Evolutionary conservation across 2,329 filamentous ascomycete species (phyloP).

Genomic region (Hypocrella siamensis): DNA sequence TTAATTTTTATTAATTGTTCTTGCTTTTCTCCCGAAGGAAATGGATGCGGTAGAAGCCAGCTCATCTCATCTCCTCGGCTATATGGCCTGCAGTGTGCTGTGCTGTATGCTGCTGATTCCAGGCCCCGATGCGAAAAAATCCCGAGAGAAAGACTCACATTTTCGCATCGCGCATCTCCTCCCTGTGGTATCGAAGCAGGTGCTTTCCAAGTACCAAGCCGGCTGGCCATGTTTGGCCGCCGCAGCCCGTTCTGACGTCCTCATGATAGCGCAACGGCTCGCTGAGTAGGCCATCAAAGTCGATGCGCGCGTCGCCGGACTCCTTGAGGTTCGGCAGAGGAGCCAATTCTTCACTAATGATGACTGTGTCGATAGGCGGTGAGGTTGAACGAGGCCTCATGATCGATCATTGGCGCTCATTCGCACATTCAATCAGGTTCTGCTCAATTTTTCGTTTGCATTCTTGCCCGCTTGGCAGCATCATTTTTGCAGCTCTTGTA

Average conservation of each 20-base stretch:
- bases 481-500: too few relatives aligned
- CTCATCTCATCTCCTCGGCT: not conserved
- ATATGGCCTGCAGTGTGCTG: too few relatives aligned
- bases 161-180: conserved; percentile 46
- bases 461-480: too few relatives aligned
- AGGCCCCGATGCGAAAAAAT: not conserved
- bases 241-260: conserved; percentile 76
- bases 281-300: conserved; percentile 60
- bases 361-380: conserved; percentile 32
- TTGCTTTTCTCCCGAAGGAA: not conserved
- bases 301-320: conserved; percentile 33
- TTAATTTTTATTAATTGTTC: too few relatives aligned
- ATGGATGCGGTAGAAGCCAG: not conserved
- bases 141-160: conserved; percentile 43
- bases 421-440: not conserved
- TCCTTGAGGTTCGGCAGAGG: conserved; percentile 44
- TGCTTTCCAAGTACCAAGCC: conserved; percentile 81
- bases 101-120: too few relatives aligned
- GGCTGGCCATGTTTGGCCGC: conserved; percentile 87
- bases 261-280: conserved; percentile 64
- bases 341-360: conserved; percentile 37
- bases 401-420: not conserved
- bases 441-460: too few relatives aligned
- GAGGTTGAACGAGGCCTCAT: conserved; percentile 22
- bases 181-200: conserved; percentile 57